A percentile compares a stretch with the other conserved stretches of the same genome.
Conservation (phyloP, 352 stramenopile genomes). For the Pythium angustatum region DNA sequence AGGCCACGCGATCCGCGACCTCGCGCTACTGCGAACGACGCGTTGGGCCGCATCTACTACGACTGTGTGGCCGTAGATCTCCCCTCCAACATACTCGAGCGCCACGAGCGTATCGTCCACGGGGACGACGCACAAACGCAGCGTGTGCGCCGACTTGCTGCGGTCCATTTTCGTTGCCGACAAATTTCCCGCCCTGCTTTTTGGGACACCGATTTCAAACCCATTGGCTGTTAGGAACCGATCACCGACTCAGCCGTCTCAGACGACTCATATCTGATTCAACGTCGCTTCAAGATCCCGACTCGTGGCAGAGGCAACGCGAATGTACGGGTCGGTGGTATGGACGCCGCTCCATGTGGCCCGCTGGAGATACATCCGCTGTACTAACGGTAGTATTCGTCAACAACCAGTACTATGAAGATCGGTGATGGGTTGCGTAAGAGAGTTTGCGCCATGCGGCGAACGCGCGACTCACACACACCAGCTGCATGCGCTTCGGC, state of each 20-base stretch:
- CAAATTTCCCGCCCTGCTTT: constrained; percentile 20
- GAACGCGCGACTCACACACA: not conserved
- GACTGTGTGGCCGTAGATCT: constrained; percentile 7
- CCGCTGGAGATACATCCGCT: constrained; percentile 13
- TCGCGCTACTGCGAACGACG: constrained; percentile 14
- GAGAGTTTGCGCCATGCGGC: not conserved
- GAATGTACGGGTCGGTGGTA: not conserved
- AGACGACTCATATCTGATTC: constrained; percentile 48
- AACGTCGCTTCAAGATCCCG: constrained; percentile 25
- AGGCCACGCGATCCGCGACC: not conserved
- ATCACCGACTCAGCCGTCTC: constrained; percentile 6
- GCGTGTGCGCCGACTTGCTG: not conserved
- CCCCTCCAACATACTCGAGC: constrained; percentile 5
- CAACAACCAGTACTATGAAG: not conserved
- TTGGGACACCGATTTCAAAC: not conserved
- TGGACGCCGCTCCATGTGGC: constrained; percentile 36
- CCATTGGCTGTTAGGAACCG: not conserved
- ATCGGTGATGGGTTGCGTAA: not conserved
- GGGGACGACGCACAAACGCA: constrained; percentile 18
- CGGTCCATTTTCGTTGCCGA: constrained; percentile 7
- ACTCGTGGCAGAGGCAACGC: not conserved
- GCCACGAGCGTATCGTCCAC: constrained; percentile 22
- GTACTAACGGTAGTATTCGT: not conserved
- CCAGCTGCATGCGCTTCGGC: not conserved
- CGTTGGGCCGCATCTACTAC: constrained; percentile 17